Conservation (phyloP, 148 eudicot genomes). For the Arbutus unedo region DNA sequence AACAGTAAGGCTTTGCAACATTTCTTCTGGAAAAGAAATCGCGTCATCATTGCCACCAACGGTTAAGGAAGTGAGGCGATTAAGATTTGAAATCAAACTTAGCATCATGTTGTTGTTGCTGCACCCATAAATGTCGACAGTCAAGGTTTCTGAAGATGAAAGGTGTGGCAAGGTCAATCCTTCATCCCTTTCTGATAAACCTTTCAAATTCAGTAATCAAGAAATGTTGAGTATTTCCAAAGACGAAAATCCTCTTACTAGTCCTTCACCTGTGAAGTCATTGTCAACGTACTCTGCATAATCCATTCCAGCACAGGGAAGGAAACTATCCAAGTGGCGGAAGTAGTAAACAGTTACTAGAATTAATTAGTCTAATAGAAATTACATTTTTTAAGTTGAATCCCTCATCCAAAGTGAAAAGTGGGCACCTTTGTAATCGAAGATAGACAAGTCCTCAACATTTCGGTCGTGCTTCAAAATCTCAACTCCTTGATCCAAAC, state of each 20-base stretch:
- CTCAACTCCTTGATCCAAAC: neutral
- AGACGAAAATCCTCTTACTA: neutral
- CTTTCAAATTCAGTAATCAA: neutral
- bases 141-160: neutral
- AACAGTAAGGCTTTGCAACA: neutral
- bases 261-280: neutral
- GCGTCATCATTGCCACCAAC: neutral
- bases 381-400: neutral
- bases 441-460: neutral
- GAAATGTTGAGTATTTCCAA: neutral
- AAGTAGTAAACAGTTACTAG: neutral
- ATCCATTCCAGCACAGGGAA: neutral
- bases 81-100: constrained; percentile 8
- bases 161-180: neutral
- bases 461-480: neutral
- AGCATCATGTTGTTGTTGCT: neutral
- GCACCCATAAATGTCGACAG: rapidly evolving
- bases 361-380: neutral
- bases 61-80: neutral
- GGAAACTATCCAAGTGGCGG: neutral
- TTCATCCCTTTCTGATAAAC: neutral
- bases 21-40: neutral
- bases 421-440: neutral
- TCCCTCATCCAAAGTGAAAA: neutral
- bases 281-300: neutral